Base-by-base conservation (phyloP, 164 flowering plant species). In the Magnolia sinica region DNA sequence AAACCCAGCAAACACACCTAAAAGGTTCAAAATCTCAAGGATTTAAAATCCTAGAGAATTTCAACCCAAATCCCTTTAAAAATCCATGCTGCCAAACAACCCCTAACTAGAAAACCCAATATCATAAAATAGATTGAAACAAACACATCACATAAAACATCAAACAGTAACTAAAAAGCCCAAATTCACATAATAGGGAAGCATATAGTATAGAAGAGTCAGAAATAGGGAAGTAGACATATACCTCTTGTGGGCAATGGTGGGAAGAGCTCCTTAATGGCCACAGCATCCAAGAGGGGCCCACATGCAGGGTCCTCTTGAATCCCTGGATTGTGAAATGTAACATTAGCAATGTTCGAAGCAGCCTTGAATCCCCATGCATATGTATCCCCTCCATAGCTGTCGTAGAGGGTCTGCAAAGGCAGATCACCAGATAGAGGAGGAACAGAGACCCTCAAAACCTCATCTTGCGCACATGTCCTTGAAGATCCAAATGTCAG, bases 301-400 rank as follows among this genome's bases (percentile, higher is more conserved):
- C 99, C 98, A 83, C 98, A 93, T 76, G 93, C 82, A 74, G 98
- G 98, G 81, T 95, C 96, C 79, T 95, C 99, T 74, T 93, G 99
- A 76, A 87, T 80, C 20, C 98, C 98, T 31, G 95, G 90, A 73
- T 95, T 95, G 84, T 88, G 92, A 77, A 95, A 92, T 0, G 71
- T 85, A 22, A 92, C 82, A 68, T 77, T 86, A 8, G 81, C 91
- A 68, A 73, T 50, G 8, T 72, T 63, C 45, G 91, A 77, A 9
- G 81, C 74, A 10, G 98, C 89, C 67, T 66, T 74, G 79, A 95
- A 93, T 2, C 88, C 98, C 87, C 88, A 95, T 49, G 94, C 96
- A 76, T 92, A 90, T 50, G 84, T 83, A 64, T 93, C 97, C 11
- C 95, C 98, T 3, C 97, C 99, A 82, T 84, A 77, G 74, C 92